Base-by-base conservation (phyloP, 2,329 filamentous ascomycete species). In the Emergomyces pasteurianus region DNA sequence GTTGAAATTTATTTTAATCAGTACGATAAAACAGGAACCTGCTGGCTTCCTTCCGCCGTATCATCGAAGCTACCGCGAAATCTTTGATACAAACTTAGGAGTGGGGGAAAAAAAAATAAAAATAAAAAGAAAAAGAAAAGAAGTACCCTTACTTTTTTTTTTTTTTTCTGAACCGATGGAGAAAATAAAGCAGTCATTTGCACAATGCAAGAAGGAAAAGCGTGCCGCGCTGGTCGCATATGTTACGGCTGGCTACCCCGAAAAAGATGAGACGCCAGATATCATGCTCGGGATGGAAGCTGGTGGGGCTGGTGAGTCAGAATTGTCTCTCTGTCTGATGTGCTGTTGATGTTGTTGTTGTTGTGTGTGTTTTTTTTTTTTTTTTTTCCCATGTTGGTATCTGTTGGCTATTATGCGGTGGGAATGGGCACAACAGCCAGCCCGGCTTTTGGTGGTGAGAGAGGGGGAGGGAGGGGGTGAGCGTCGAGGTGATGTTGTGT, bases 221-320 rank as follows among this genome's bases (percentile, higher is more conserved):
- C 73, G 94, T 83, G 80, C 89, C 66, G 92, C 94, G 58, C 82
- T 99, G 64, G 90, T 99, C 65, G 92, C 92, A 34, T 99, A 99
- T 81, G 90, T 96, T 72, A 99, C 94, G 31, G 92, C 92, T 62
- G 94, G 94, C 60, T 99, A 86, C 73, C 94, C 94, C 18, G 89
- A 84, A 42, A 81, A 87, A n/a, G 84, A 88, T 68, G 86, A 89
- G 70, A 95, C 91, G 0, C 85, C 90, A 57, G 85, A 90, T 72
- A 87, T 96, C 66, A 80, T 97, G 69, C 79, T 99, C 65, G 89
- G 85, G 49, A 87, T 99, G 84, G 89, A 99, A 78, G 90, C 87
- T 73, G 94, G 94, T 71, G 94, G 94, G 67, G 87, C 92, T 69
- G 90, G 90, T 94, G 79, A 68, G 81, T 62, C n/a, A 34, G 28